These are phyloP conservation scores for Solanum boliviense DNA, from an alignment of 257 asterid genomes.

Conservation along the genomic window DNA sequence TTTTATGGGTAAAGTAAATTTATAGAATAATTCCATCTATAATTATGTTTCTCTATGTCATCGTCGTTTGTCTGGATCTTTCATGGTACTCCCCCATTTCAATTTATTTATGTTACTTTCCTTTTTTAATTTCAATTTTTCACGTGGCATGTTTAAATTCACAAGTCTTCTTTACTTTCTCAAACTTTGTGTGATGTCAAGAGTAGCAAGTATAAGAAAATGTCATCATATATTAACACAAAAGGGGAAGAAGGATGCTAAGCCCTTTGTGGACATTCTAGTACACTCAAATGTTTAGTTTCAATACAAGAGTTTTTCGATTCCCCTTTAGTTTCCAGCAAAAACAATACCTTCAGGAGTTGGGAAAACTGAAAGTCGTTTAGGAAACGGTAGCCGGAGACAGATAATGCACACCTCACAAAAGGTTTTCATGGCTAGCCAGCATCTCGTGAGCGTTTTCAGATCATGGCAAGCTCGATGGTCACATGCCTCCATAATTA, in stretches of 20 bases:
- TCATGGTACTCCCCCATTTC: background rate
- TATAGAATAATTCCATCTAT: background rate
- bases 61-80: background rate
- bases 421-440: background rate
- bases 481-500: background rate
- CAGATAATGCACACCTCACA: background rate
- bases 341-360: background rate
- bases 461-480: background rate
- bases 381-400: background rate
- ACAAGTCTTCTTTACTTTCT: background rate
- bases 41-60: background rate
- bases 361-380: background rate
- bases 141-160: background rate
- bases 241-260: background rate
- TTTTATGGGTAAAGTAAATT: background rate
- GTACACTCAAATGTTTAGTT: background rate
- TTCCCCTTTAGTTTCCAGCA: background rate
- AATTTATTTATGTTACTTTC: background rate
- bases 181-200: background rate
- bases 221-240: background rate
- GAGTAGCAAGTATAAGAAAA: background rate
- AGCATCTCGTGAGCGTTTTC: background rate
- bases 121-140: background rate
- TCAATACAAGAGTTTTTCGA: background rate
- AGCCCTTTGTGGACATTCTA: background rate